These are phyloP conservation scores for Solanum etuberosum DNA, from an alignment of 257 asterid genomes.

Conservation along the genomic window DNA sequence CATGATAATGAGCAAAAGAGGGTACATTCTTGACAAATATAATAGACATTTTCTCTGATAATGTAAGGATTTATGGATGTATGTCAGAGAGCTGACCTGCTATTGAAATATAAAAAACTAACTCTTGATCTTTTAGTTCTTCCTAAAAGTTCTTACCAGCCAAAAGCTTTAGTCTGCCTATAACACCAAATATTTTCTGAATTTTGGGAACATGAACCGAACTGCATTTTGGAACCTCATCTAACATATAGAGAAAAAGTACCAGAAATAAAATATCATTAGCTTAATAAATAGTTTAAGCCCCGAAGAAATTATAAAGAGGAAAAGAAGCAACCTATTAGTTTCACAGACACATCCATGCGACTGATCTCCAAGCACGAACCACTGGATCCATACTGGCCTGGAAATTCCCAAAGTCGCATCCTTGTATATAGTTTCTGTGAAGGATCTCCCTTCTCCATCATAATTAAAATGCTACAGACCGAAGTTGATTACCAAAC, in stretches of 20 bases:
- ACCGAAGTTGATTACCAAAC: no score
- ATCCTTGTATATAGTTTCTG: no score
- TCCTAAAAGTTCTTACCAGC: constrained; percentile 40
- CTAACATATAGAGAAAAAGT: constrained; percentile 18
- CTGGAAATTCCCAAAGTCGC: no score
- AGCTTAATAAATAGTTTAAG: background rate
- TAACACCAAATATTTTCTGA: constrained; percentile 61
- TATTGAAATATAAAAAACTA: background rate
- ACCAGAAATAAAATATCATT: background rate
- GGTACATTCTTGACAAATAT: background rate
- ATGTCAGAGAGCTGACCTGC: background rate
- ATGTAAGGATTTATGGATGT: background rate
- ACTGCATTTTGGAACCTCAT: constrained; percentile 43
- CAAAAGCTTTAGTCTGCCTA: constrained; percentile 66
- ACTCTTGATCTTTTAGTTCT: background rate
- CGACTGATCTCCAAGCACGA: no score
- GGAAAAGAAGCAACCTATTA: background rate
- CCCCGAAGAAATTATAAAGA: background rate
- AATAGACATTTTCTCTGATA: background rate
- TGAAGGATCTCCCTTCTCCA: no score
- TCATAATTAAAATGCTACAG: no score
- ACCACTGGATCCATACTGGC: no score
- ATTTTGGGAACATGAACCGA: constrained; percentile 54
- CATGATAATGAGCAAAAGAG: background rate
- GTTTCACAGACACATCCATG: no score